These are phyloP conservation scores for Didymellaceae sp. DNA, from an alignment of 2,329 filamentous ascomycete species.

Conservation along the genomic window DNA sequence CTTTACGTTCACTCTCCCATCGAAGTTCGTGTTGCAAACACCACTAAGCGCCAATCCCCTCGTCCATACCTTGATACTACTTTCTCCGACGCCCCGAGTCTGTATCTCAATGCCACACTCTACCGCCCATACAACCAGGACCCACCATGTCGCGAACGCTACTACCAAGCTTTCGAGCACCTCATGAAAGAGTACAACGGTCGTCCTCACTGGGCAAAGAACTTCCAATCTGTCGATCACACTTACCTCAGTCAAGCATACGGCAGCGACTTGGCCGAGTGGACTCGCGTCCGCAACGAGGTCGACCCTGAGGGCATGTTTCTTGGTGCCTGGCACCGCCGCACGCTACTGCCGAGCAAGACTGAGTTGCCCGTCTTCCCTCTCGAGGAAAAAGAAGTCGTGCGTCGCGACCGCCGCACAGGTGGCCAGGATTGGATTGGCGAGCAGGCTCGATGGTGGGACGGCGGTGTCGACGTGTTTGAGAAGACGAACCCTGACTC, in stretches of 20 bases:
- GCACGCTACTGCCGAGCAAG: slow-evolving; percentile 50
- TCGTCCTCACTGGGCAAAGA: slow-evolving; percentile 91
- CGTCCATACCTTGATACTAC: slow-evolving; percentile 78
- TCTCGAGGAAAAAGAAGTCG: slow-evolving; percentile 53
- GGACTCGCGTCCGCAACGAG: slow-evolving; percentile 70
- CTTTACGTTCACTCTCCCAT: slow-evolving; percentile 89
- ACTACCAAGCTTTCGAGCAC: slow-evolving; percentile 91
- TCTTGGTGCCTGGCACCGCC: slow-evolving; percentile 86
- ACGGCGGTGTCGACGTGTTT: slow-evolving; percentile 41
- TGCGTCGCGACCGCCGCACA: slow-evolving; percentile 35
- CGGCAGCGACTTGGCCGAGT: slow-evolving; percentile 69
- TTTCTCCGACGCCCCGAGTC: slow-evolving; percentile 69
- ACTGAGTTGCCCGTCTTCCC: slow-evolving; percentile 40
- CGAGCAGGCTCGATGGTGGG: slow-evolving; percentile 47
- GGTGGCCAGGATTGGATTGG: slow-evolving; percentile 50
- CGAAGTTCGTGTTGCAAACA: slow-evolving; percentile 86
- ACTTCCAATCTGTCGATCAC: slow-evolving; percentile 69
- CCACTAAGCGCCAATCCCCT: slow-evolving; percentile 55
- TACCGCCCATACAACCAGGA: slow-evolving; percentile 82
- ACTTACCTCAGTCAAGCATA: slow-evolving; percentile 72
- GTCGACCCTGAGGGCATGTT: slow-evolving; percentile 86
- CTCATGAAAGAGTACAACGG: slow-evolving; percentile 86
- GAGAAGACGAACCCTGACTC: slow-evolving; percentile 39
- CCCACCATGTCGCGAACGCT: slow-evolving; percentile 75
- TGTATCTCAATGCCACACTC: slow-evolving; percentile 89